Evolutionary conservation across 371 early-diverging fungal species (phyloP).

Genomic region (Batrachochytrium dendrobatidis): DNA sequence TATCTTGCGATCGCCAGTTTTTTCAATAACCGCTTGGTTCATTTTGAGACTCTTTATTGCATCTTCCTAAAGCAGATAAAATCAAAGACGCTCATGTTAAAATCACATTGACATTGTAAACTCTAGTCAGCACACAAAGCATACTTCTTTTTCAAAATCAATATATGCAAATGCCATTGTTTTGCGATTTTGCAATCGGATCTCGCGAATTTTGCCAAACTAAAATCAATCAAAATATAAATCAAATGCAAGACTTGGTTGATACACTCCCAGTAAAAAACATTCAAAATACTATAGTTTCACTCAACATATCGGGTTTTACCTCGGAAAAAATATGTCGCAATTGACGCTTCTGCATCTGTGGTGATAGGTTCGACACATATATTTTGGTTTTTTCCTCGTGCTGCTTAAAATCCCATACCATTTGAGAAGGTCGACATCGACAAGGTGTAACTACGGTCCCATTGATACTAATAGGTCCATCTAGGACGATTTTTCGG

Average conservation of each 20-base stretch:
- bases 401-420: conserved; percentile 31
- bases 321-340: conserved; percentile 33
- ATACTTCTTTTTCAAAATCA: conserved; percentile 29
- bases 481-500: neutral
- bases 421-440: conserved; percentile 27
- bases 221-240: conserved; percentile 2
- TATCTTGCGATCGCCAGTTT: conserved; percentile 15
- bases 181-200: conserved; percentile 24
- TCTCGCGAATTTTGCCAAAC: conserved; percentile 36
- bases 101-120: neutral
- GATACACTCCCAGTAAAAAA: no score
- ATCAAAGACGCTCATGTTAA: neutral
- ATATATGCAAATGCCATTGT: conserved; percentile 39
- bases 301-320: no score
- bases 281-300: no score
- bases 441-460: conserved; percentile 16
- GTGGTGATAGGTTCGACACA: conserved; percentile 27
- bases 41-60: conserved; percentile 25
- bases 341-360: conserved; percentile 25
- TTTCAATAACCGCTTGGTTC: conserved; percentile 17
- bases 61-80: conserved; percentile 12
- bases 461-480: conserved; percentile 9
- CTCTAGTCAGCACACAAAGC: neutral
- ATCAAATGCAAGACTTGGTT: neutral
- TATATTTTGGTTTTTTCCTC: conserved; percentile 29